Base-by-base conservation (phyloP, 169 alveolate genomes). In the Plasmodium yoelii region DNA sequence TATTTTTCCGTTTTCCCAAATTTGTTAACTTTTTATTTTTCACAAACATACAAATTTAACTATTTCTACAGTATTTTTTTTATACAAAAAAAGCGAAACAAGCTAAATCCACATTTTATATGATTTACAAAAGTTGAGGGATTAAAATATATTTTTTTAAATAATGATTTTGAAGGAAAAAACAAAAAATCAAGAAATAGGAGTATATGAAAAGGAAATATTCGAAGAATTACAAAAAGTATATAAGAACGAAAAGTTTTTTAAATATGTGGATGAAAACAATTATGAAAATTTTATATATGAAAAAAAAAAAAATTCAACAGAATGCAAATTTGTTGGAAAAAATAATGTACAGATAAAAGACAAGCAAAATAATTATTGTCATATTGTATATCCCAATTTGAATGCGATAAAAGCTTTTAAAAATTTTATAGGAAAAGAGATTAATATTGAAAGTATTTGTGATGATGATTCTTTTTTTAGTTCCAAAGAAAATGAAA, bases 401-500 rank as follows among this genome's bases (percentile, higher is more conserved):
- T 59, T 70, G n/a, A 53, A 70, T 73, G 24, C 87, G 24, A 51
- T 69, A 10, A 22, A 8, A 39, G 63, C 91, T 4, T 86, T 86
- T 86, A 86, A 70, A 59, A 51, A 13, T n/a, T 86, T 86, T 39
- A 49, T 42, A 57, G 91, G 91, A 47, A 86, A 86, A 22, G 56
- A 61, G 42, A 57, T 86, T 28, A 7, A 18, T 39, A 10, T 57
- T 77, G 26, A 77, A 64, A 5, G n/a, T 28, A 60, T 28, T 47
- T 39, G 18, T 60, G 10, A 22, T 34, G 68, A 26, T 22, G 59
- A 77, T 5, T 1, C 42, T 34, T 34, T 34, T 34, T 34, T 34
- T 68, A 28, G 34, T 47, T 49, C 22, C 15, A 22, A 42, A 39
- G 44, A 10, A 12, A 42, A 47, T 22, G 7, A 63, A 28, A 46